Percentiles rank a stretch among this genome's conserved stretches.
phyloP scores from a whole-genome alignment of 2,329 filamentous ascomycete genomes.

The Lachnellula arida region DNA sequence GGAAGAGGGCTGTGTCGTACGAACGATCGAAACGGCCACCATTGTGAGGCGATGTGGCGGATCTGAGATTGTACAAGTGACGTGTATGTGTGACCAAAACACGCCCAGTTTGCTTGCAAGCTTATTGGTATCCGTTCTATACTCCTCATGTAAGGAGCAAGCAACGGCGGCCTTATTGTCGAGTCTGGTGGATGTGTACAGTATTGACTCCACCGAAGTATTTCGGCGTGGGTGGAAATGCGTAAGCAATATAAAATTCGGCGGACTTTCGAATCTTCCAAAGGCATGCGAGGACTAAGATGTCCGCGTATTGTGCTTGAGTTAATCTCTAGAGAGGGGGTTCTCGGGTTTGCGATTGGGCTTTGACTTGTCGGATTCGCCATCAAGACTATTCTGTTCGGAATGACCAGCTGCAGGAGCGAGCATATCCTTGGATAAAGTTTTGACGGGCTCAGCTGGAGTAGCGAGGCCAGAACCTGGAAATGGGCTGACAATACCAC shows the following conservation, averaged over 20 bases:
- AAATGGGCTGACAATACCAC: slow-evolving; percentile 35
- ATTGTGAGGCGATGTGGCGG: too few relatives aligned
- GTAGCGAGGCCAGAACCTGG: slow-evolving; percentile 23
- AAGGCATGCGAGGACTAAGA: neutral
- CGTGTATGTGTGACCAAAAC: too few relatives aligned
- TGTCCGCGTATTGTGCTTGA: neutral
- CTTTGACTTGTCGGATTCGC: neutral
- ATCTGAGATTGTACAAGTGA: too few relatives aligned
- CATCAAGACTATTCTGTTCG: neutral
- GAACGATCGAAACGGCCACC: too few relatives aligned
- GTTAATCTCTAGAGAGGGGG: slow-evolving; percentile 9
- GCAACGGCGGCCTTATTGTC: too few relatives aligned
- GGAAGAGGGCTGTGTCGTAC: too few relatives aligned
- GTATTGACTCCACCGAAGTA: too few relatives aligned
- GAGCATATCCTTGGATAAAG: neutral
- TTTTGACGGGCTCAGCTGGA: slow-evolving; percentile 13
- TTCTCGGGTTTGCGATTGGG: slow-evolving; percentile 8
- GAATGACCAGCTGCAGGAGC: neutral
- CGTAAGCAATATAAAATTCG: neutral
- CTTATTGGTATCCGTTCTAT: too few relatives aligned
- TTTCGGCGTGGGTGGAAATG: too few relatives aligned
- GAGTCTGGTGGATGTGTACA: too few relatives aligned
- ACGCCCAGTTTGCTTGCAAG: too few relatives aligned
- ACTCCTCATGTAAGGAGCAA: too few relatives aligned
- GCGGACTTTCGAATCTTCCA: neutral